Percentiles rank a stretch among this genome's conserved stretches.
Conservation (phyloP, 257 asterid genomes). For the Plantago ovata region DNA sequence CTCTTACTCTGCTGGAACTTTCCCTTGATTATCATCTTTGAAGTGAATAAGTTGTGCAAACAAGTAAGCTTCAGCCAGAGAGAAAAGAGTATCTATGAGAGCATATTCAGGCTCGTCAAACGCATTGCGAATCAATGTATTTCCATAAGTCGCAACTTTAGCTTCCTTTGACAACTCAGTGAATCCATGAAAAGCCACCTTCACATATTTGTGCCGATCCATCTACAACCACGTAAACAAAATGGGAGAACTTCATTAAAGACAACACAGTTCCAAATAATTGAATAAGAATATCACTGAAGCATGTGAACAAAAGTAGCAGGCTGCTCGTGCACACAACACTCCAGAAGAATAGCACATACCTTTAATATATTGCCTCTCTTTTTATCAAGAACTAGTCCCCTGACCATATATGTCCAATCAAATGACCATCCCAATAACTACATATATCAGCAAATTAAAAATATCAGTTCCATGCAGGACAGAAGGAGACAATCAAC, state of each 20-base stretch:
- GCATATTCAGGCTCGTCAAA: conserved; percentile 96
- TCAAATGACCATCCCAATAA: conserved; percentile 83
- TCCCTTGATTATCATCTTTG: conserved; percentile 86
- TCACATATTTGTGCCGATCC: conserved; percentile 97
- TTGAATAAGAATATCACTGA: not conserved
- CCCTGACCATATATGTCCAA: conserved; percentile 97
- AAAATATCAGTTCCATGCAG: conserved; percentile 23
- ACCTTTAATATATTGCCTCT: conserved; percentile 97
- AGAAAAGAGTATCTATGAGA: conserved; percentile 90
- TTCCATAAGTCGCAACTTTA: conserved; percentile 85
- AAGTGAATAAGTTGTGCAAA: conserved; percentile 97
- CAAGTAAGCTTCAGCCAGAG: conserved; percentile 91
- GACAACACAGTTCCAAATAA: conserved; percentile 2
- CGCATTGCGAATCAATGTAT: conserved; percentile 69
- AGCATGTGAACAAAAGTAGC: conserved; percentile 9
- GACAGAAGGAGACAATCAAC: conserved; percentile 11
- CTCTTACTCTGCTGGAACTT: conserved; percentile 82
- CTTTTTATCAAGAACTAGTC: conserved; percentile 90
- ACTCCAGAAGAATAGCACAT: conserved; percentile 22
- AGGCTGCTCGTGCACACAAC: not conserved
- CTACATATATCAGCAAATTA: conserved; percentile 36
- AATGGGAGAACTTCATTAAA: conserved; percentile 11
- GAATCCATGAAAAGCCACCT: conserved; percentile 96
- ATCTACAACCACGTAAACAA: conserved; percentile 43
- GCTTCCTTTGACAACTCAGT: conserved; percentile 85